Conservation (phyloP, 305 asterid genomes). For the Plantago rigida region DNA sequence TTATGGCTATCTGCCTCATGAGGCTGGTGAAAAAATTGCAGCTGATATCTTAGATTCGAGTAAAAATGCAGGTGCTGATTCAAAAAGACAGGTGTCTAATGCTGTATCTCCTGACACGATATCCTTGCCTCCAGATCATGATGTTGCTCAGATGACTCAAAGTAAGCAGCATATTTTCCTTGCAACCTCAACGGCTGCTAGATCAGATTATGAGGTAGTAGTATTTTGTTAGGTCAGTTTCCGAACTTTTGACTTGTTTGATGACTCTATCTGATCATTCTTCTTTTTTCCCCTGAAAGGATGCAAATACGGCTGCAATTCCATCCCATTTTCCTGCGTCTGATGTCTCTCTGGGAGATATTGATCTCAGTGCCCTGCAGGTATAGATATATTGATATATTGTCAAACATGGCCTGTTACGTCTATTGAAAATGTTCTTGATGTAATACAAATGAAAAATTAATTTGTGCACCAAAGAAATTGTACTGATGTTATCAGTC, state of each 20-base stretch:
- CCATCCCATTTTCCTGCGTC: constrained; percentile 40
- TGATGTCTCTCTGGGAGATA: constrained; percentile 47
- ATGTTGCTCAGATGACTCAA: constrained; percentile 45
- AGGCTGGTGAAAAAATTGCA: constrained; percentile 30
- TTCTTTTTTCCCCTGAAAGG: constrained; percentile 27
- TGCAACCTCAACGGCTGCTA: constrained; percentile 38
- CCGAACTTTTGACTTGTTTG: not conserved
- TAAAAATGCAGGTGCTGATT: constrained; percentile 32
- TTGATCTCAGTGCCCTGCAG: constrained; percentile 70
- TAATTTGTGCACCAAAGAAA: too few relatives aligned
- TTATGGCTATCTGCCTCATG: constrained; percentile 44
- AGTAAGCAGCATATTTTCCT: constrained; percentile 37
- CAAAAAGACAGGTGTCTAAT: constrained; percentile 37
- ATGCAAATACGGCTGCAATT: constrained; percentile 52
- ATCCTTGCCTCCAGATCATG: constrained; percentile 49
- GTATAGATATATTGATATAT: constrained; percentile 26
- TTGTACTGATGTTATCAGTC: too few relatives aligned
- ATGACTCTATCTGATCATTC: not conserved
- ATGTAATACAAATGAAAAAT: too few relatives aligned
- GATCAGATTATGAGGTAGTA: constrained; percentile 49
- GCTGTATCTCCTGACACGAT: constrained; percentile 38
- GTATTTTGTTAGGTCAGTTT: constrained; percentile 12
- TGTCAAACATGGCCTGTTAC: not conserved
- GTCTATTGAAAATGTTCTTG: not conserved
- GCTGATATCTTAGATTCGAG: constrained; percentile 37